Evolutionary conservation across 495 filamentous ascomycete genomes (phyloP), one percentile per base, ranked within the genome.

Genomic region (Amorphotheca resinae): DNA sequence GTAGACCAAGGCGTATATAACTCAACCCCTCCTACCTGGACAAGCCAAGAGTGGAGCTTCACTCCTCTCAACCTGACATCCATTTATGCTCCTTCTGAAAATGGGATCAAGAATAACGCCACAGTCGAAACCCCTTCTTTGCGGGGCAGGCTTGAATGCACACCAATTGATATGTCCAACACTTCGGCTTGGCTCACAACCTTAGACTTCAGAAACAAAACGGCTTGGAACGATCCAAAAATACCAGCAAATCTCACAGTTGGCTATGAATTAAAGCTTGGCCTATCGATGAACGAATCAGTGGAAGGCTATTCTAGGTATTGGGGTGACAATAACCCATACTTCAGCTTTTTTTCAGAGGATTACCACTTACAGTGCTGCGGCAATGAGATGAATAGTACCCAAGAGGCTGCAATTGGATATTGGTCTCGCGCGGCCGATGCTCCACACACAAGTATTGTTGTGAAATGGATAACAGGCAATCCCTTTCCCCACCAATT

Each of bases 391-490:
- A 61, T 50, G 15, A 52, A 47, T 35, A 42, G 22, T 12, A 14
- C 30, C 8, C 33, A 35, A 11, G 36, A 39, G n/a, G 50, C 56
- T 9, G 51, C 44, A 0, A 30, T 62, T 40, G 59, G 59, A 9
- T 61, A 57, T 22, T 60, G 54, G 59, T 59, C 37, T 4, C 32
- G 22, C 2, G 17, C 26, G 52, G n/a, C 48, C 4, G 49, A 46
- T 1, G 12, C 33, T 0, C 55, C 51, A 50, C 44, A 54, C 3
- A 31, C 21, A n/a, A 62, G 61, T 22, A 59, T 66, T 34, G 58
- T 61, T 0, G 46, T 55, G 1, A 64, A 63, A 33, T 64, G 60
- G 58, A 46, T 66, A 1, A 51, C 30, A 11, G 53, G 56, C 6
- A 26, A 49, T 26, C 43, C 53, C 1, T 40, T 56, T 41, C 43